Conservation (phyloP, 202 grass and related monocot species). For the Dendrocalamus latiflorus region DNA sequence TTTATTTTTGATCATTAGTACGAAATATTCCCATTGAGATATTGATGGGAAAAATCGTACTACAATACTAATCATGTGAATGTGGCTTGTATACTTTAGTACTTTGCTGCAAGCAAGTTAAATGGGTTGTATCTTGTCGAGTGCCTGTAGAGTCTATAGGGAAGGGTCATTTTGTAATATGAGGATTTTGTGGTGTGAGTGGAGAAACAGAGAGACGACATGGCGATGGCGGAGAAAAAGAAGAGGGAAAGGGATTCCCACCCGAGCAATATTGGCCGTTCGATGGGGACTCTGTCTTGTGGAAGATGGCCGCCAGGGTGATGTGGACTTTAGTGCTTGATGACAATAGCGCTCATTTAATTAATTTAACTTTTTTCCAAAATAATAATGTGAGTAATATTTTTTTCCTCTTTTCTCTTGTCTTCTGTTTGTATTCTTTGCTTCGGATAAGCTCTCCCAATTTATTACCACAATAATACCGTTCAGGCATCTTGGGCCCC, state of each 20-base stretch:
- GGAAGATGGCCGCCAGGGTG: slow-evolving; percentile 7
- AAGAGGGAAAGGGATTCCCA: slow-evolving; percentile 33
- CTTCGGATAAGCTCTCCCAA: not conserved
- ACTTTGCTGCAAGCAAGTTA: not conserved
- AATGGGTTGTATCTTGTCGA: too few species aligned
- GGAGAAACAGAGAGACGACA: not conserved
- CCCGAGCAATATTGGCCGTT: slow-evolving; percentile 33
- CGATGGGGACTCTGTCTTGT: slow-evolving; percentile 28
- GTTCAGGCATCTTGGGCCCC: slow-evolving; percentile 7
- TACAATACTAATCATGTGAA: not conserved
- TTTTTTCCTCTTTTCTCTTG: not conserved
- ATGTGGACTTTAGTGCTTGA: slow-evolving; percentile 36
- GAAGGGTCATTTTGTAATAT: not conserved
- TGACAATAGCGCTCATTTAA: slow-evolving; percentile 1
- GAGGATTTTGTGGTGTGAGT: accelerated
- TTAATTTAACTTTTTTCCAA: not conserved
- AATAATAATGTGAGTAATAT: not conserved
- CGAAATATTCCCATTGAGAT: not conserved
- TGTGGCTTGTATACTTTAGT: not conserved
- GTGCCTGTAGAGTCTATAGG: accelerated
- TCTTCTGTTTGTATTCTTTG: not conserved
- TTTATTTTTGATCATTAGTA: not conserved
- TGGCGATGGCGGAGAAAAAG: not conserved
- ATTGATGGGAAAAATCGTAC: not conserved
- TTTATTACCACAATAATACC: slow-evolving; percentile 22